These are phyloP conservation scores for Hapsidospora chrysogenum DNA, from an alignment of 495 filamentous ascomycete genomes.

Conservation along the genomic window DNA sequence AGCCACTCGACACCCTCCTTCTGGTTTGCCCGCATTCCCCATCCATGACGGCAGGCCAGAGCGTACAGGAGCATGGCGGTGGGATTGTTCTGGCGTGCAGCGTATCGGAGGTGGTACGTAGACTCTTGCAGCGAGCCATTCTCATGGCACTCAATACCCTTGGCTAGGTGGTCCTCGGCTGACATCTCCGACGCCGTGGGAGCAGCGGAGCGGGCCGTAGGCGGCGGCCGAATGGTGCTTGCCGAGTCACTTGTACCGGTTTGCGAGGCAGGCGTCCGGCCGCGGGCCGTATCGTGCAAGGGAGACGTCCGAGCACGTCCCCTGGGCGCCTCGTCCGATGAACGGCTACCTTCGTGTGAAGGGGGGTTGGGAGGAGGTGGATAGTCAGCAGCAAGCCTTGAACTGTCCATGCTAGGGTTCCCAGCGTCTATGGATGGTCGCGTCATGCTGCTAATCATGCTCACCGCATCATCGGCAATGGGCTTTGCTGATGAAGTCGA, in stretches of 20 bases:
- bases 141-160: constrained; percentile 79
- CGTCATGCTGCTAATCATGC: constrained; percentile 19
- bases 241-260: constrained; percentile 43
- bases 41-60: constrained; percentile 90
- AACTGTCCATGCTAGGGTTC: constrained; percentile 26
- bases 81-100: constrained; percentile 68
- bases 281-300: constrained; percentile 14
- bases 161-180: constrained; percentile 72
- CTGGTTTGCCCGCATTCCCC: constrained; percentile 89
- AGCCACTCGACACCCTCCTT: constrained; percentile 80
- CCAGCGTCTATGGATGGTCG: constrained; percentile 15
- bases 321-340: constrained; percentile 21
- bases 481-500: constrained; percentile 28
- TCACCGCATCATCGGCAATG: constrained; percentile 16
- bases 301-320: constrained; percentile 20
- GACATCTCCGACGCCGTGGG: constrained; percentile 39
- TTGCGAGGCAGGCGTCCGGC: constrained; percentile 29
- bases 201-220: constrained; percentile 28
- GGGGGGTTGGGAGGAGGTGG: constrained; percentile 26
- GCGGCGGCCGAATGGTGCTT: constrained; percentile 45
- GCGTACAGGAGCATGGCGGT: constrained; percentile 94
- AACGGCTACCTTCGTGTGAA: constrained; percentile 24
- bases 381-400: constrained; percentile 7
- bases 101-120: constrained; percentile 86
- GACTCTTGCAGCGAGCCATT: constrained; percentile 74